A percentile compares a stretch with the other conserved stretches of the same genome.
These are phyloP conservation scores for Ogataea haglerorum DNA, from an alignment of 805 yeast genomes.

Conservation along the genomic window DNA sequence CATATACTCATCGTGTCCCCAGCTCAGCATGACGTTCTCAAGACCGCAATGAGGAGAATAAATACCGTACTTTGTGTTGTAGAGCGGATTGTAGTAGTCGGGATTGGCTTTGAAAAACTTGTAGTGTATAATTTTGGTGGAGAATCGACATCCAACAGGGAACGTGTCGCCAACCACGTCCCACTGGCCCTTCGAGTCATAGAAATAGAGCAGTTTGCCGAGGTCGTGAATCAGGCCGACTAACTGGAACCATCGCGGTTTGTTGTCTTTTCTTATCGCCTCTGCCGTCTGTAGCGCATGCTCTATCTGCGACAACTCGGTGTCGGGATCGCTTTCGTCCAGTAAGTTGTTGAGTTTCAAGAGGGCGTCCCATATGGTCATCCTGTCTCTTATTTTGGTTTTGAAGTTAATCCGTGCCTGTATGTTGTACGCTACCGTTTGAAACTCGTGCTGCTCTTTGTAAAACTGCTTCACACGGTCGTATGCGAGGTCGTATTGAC, in stretches of 20 bases:
- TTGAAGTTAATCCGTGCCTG: slow-evolving; percentile 71
- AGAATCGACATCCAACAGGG: slow-evolving; percentile 69
- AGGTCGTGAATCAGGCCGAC: slow-evolving; percentile 71
- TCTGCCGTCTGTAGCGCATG: slow-evolving; percentile 77
- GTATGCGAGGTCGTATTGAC: slow-evolving; percentile 68
- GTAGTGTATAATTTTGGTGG: slow-evolving; percentile 55
- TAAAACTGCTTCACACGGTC: slow-evolving; percentile 65
- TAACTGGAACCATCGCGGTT: slow-evolving; percentile 74
- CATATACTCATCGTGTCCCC: slow-evolving; percentile 83
- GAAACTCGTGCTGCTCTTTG: slow-evolving; percentile 64
- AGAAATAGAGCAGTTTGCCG: slow-evolving; percentile 66
- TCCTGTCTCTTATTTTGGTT: slow-evolving; percentile 59
- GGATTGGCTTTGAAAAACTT: slow-evolving; percentile 60
- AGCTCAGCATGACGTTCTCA: slow-evolving; percentile 66
- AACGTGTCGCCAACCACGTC: slow-evolving; percentile 79
- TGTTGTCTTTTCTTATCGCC: slow-evolving; percentile 62
- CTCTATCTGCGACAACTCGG: slow-evolving; percentile 69
- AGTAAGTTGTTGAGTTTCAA: slow-evolving; percentile 56
- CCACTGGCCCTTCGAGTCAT: slow-evolving; percentile 75
- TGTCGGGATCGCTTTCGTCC: slow-evolving; percentile 75
- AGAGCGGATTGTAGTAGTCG: slow-evolving; percentile 59
- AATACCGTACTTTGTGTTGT: slow-evolving; percentile 63
- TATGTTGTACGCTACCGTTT: slow-evolving; percentile 68
- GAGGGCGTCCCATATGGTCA: slow-evolving; percentile 72
- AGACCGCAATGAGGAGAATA: slow-evolving; percentile 63